Evolutionary conservation across 257 asterid genomes (phyloP).

Genomic region (Solanum infundibuliforme): DNA sequence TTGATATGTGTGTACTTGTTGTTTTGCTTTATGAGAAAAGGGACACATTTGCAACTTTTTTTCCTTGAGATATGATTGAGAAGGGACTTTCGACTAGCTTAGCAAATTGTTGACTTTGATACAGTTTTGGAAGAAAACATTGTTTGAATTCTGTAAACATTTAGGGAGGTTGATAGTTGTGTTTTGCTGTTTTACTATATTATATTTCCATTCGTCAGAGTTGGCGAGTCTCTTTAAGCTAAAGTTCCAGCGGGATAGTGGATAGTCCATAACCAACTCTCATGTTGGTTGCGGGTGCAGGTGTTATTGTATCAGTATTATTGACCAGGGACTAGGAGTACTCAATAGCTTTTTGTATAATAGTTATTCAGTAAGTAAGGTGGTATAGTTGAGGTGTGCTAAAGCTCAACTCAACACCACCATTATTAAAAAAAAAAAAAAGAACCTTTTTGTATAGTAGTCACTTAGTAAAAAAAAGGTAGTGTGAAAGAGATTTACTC

Average conservation of each 20-base stretch:
- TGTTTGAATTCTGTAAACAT: neutral
- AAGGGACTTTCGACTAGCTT: neutral
- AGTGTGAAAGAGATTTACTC: neutral
- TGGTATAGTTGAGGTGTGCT: neutral
- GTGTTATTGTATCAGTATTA: neutral
- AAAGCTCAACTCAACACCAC: neutral
- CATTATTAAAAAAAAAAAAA: neutral
- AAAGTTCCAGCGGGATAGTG: neutral
- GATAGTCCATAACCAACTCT: neutral
- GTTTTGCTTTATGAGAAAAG: neutral
- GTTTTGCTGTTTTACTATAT: neutral
- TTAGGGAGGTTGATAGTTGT: neutral
- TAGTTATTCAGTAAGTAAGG: neutral
- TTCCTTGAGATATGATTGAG: neutral
- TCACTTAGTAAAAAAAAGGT: neutral
- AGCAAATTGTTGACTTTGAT: neutral
- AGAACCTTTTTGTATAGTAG: neutral
- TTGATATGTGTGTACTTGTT: neutral
- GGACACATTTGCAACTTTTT: neutral
- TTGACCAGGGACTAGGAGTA: neutral
- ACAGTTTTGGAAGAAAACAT: neutral
- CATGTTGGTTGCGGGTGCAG: neutral
- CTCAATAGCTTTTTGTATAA: neutral
- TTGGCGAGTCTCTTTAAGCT: neutral
- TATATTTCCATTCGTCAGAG: neutral